A percentile compares a stretch with the other conserved stretches of the same genome.
These are phyloP conservation scores for Penicillium flavigenum DNA, from an alignment of 495 filamentous ascomycete genomes.

Conservation along the genomic window DNA sequence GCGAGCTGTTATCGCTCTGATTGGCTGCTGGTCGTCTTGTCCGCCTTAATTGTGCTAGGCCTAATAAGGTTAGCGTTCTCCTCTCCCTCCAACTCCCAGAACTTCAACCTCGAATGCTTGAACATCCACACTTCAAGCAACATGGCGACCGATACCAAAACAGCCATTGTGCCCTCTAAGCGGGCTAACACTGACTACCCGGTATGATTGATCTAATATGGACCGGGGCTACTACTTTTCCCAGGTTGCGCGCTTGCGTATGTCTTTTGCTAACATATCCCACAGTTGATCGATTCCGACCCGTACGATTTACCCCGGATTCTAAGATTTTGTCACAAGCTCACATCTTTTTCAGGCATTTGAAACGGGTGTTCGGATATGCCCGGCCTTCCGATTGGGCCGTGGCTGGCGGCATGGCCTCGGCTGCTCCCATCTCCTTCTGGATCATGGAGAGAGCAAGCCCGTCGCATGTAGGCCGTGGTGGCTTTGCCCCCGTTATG, in stretches of 20 bases:
- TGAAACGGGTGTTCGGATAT: conserved; percentile 84
- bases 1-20: conserved; percentile 17
- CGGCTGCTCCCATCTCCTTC: conserved; percentile 69
- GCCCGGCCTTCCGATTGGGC: conserved; percentile 80
- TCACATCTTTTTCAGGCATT: conserved; percentile 62
- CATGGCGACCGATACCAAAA: conserved; percentile 60
- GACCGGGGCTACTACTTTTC: background rate
- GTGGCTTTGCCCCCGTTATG: conserved; percentile 80
- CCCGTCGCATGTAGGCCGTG: conserved; percentile 75
- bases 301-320: conserved; percentile 63
- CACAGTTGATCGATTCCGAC: conserved; percentile 93
- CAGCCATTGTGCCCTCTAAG: conserved; percentile 72
- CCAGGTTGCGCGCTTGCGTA: conserved; percentile 10
- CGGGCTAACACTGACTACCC: conserved; percentile 73
- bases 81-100: conserved; percentile 32
- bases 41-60: conserved; percentile 26
- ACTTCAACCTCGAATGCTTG: conserved; percentile 32
- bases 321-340: conserved; percentile 18
- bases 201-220: conserved; percentile 48
- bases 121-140: conserved; percentile 25
- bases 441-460: conserved; percentile 76
- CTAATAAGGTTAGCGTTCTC: conserved; percentile 22
- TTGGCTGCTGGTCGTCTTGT: conserved; percentile 13
- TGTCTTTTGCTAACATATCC: conserved; percentile 28
- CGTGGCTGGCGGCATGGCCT: conserved; percentile 61